These are phyloP conservation scores for Madurella fahalii DNA, from an alignment of 2,329 filamentous ascomycete genomes.

Conservation along the genomic window DNA sequence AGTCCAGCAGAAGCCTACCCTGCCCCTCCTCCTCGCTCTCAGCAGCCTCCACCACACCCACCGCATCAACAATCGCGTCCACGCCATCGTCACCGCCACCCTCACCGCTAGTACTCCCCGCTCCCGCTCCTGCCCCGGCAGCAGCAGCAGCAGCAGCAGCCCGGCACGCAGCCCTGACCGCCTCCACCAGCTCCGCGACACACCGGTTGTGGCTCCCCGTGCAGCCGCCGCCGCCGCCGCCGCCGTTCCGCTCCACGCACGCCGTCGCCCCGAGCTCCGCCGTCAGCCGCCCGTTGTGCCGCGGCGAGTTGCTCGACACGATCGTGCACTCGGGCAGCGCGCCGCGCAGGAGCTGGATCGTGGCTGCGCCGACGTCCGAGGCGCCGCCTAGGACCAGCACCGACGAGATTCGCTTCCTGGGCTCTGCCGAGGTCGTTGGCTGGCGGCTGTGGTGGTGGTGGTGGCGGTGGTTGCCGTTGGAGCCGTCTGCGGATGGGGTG, in stretches of 20 bases:
- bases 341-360: constrained; percentile 33
- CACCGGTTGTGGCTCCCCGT: too few relatives aligned
- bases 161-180: constrained; percentile 19
- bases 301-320: constrained; percentile 31
- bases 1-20: constrained; percentile 25
- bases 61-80: constrained; percentile 34
- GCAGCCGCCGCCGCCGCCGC: background rate
- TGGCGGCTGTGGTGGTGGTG: background rate
- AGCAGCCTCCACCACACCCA: constrained; percentile 29
- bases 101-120: too few relatives aligned
- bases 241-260: constrained; percentile 9
- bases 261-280: constrained; percentile 19
- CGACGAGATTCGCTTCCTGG: constrained; percentile 15
- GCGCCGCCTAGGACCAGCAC: constrained; percentile 35
- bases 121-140: too few relatives aligned
- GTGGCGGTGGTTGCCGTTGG: background rate
- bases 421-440: background rate
- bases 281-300: constrained; percentile 24
- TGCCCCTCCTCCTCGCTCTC: constrained; percentile 19
- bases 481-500: background rate
- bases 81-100: constrained; percentile 24
- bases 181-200: constrained; percentile 3
- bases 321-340: constrained; percentile 29
- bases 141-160: too few relatives aligned
- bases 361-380: constrained; percentile 31